These are phyloP conservation scores for Byssothecium circinans DNA, from an alignment of 2,329 filamentous ascomycete species.

Conservation along the genomic window DNA sequence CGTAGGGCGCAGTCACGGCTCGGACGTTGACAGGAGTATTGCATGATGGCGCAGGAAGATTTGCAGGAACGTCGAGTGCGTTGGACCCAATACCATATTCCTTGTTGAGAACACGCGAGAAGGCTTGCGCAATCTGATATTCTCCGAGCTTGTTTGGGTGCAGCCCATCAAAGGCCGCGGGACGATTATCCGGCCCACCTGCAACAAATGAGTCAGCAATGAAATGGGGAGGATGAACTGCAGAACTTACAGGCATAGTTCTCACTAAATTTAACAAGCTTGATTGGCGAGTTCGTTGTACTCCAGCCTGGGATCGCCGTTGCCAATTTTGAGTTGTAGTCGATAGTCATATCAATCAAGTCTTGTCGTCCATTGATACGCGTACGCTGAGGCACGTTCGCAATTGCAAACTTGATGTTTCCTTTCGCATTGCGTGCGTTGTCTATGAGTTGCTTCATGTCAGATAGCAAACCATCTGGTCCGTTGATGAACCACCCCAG, in stretches of 20 bases:
- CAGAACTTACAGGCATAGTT: no score
- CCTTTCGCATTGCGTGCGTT: slow-evolving; percentile 4
- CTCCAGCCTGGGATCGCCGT: slow-evolving; percentile 5
- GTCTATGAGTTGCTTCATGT: slow-evolving; percentile 8
- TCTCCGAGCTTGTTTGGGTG: slow-evolving; percentile 12
- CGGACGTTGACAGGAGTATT: slow-evolving; percentile 1
- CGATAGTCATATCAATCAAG: slow-evolving; percentile 5
- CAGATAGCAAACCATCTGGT: slow-evolving; percentile 5
- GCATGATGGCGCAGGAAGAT: not conserved
- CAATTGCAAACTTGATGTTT: slow-evolving; percentile 8
- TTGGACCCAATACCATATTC: slow-evolving; percentile 2
- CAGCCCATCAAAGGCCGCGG: slow-evolving; percentile 9
- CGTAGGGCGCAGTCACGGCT: slow-evolving; percentile 1
- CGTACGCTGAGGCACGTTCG: slow-evolving; percentile 8
- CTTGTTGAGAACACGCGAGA: slow-evolving; percentile 3
- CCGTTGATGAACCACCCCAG: slow-evolving; percentile 12
- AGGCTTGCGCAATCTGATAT: slow-evolving; percentile 13
- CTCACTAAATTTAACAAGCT: slow-evolving; percentile 2
- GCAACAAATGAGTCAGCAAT: no score
- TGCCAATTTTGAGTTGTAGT: slow-evolving; percentile 6
- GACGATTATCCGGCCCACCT: slow-evolving; percentile 3
- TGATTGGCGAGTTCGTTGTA: slow-evolving; percentile 1
- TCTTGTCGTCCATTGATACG: slow-evolving; percentile 10
- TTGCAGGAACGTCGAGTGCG: slow-evolving; percentile 7
- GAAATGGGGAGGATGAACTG: no score